Percentiles rank a stretch among this genome's conserved stretches.
phyloP scores from a whole-genome alignment of 805 yeast species.

The Priceomyces carsonii region DNA sequence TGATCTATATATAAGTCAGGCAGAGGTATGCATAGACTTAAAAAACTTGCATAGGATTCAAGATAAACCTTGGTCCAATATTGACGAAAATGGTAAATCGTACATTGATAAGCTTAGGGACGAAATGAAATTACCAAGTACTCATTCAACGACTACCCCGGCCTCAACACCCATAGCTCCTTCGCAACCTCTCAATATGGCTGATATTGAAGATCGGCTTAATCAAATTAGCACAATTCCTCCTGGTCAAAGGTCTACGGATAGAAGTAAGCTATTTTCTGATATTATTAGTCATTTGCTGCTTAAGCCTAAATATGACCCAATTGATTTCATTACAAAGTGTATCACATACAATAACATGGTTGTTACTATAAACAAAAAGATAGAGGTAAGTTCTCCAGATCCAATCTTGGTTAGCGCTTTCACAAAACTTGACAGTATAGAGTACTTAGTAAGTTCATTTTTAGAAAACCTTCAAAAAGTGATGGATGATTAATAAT shows the following conservation, averaged over 20 bases:
- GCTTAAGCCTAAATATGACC: constrained; percentile 29
- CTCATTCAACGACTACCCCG: constrained; percentile 8
- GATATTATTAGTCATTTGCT: constrained; percentile 25
- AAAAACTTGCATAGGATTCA: constrained; percentile 50
- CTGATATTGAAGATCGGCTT: constrained; percentile 22
- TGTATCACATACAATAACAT: constrained; percentile 58
- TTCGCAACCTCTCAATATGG: constrained; percentile 20
- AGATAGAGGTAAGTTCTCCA: constrained; percentile 60
- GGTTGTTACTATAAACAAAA: constrained; percentile 64
- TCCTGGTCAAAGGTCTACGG: constrained; percentile 3
- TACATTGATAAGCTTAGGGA: constrained; percentile 60
- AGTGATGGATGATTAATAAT: constrained; percentile 2
- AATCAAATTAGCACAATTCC: constrained; percentile 11
- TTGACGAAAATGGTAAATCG: constrained; percentile 50
- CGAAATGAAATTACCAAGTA: constrained; percentile 43
- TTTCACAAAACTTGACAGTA: constrained; percentile 60
- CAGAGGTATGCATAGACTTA: constrained; percentile 63
- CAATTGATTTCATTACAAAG: constrained; percentile 58
- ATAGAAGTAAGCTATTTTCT: constrained; percentile 14
- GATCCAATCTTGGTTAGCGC: constrained; percentile 68
- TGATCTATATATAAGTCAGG: constrained; percentile 60
- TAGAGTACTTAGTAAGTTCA: constrained; percentile 51
- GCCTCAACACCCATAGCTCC: constrained; percentile 7
- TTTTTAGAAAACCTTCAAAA: constrained; percentile 19
- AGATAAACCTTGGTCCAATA: constrained; percentile 63